Evolutionary conservation across 192 early-diverging fungal species (phyloP).

Genomic region (Jimgerdemannia flammicorona): DNA sequence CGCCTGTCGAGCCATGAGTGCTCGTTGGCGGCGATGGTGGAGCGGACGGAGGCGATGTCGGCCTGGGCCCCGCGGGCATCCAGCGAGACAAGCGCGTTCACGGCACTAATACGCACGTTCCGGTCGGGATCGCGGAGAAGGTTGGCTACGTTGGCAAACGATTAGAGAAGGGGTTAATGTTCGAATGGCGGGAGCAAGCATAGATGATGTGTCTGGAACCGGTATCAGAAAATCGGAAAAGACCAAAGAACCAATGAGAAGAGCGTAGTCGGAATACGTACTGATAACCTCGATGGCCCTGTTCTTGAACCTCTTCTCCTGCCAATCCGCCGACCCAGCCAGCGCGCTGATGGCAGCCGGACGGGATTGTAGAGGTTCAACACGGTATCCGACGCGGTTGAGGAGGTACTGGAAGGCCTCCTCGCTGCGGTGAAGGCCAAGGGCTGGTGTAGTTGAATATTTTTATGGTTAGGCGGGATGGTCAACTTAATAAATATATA

Average conservation of each 20-base stretch:
- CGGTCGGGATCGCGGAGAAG: slow-evolving; percentile 7
- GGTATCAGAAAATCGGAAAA: neutral
- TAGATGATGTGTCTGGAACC: neutral
- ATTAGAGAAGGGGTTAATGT: neutral
- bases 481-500: neutral
- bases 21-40: slow-evolving; percentile 10
- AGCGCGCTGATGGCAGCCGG: slow-evolving; percentile 1
- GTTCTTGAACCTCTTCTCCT: slow-evolving; percentile 11
- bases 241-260: neutral
- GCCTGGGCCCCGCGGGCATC: neutral
- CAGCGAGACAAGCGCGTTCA: slow-evolving; percentile 1
- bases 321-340: slow-evolving; percentile 10
- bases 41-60: slow-evolving; percentile 7
- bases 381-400: slow-evolving; percentile 8
- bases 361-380: slow-evolving; percentile 15
- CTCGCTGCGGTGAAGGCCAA: slow-evolving; percentile 33
- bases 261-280: neutral
- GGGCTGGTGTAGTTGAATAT: slow-evolving; percentile 7
- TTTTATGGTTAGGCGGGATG: neutral
- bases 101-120: neutral
- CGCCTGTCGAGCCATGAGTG: slow-evolving; percentile 13
- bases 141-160: slow-evolving; percentile 1
- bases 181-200: neutral
- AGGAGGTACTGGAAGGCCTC: slow-evolving; percentile 36
- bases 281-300: slow-evolving; percentile 15